phyloP scores from a whole-genome alignment of 2,329 filamentous ascomycete genomes.

The Colletotrichum agaves region DNA sequence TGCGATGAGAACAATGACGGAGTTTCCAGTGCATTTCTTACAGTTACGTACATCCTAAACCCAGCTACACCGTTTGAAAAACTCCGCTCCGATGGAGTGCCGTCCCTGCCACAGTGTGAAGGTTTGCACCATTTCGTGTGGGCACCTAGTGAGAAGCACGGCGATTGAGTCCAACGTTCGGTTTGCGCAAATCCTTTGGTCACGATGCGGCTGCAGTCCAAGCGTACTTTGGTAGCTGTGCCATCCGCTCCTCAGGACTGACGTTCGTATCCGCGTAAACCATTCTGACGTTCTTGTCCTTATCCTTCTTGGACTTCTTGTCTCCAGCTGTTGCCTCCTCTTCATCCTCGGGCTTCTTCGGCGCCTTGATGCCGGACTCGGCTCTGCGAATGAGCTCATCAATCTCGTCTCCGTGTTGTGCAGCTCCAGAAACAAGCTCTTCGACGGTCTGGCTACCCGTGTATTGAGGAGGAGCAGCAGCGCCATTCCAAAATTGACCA shows the following conservation, averaged over 20 bases:
- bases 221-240: slow-evolving; percentile 79
- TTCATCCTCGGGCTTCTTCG: slow-evolving; percentile 52
- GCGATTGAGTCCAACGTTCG: background rate
- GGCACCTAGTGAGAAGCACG: background rate
- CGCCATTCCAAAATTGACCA: slow-evolving; percentile 44
- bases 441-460: slow-evolving; percentile 44
- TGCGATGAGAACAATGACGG: slow-evolving; percentile 33
- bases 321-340: slow-evolving; percentile 55
- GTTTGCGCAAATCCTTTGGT: background rate
- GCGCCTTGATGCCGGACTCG: slow-evolving; percentile 67
- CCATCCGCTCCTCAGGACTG: slow-evolving; percentile 92
- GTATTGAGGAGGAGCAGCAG: slow-evolving; percentile 46
- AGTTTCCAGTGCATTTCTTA: slow-evolving; percentile 32
- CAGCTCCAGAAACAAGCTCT: slow-evolving; percentile 54
- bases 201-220: slow-evolving; percentile 57
- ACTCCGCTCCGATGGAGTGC: slow-evolving; percentile 31
- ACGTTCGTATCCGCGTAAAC: slow-evolving; percentile 83
- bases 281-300: slow-evolving; percentile 76
- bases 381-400: slow-evolving; percentile 74
- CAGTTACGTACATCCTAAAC: slow-evolving; percentile 34
- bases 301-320: slow-evolving; percentile 75
- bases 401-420: slow-evolving; percentile 67
- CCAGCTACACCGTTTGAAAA: slow-evolving; percentile 28
- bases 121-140: slow-evolving; percentile 10
- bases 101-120: slow-evolving; percentile 22